phyloP scores from a whole-genome alignment of 1,284 basidiomycete species.

The Malassezia equina region DNA sequence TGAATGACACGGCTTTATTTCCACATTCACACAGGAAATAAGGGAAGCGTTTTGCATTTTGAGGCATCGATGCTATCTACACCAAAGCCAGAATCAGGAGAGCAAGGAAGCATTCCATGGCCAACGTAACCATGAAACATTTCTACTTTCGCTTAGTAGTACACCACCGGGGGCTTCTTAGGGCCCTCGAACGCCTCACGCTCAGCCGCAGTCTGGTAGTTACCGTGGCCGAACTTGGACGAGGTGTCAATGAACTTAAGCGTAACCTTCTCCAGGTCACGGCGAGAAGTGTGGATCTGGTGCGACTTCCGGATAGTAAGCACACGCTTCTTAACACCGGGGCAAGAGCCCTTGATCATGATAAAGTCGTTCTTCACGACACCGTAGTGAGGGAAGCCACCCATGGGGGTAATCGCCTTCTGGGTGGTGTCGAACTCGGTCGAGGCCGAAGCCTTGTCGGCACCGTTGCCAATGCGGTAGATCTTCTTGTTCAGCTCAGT shows the following conservation, averaged over 20 bases:
- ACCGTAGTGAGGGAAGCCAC: conserved; percentile 98
- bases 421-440: conserved; percentile 56
- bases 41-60: conserved; percentile 13
- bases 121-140: conserved; percentile 58
- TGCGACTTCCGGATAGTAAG: conserved; percentile 56
- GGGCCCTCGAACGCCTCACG: conserved; percentile 87
- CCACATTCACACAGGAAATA: too few relatives aligned
- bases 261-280: conserved; percentile 76
- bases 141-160: conserved; percentile 49
- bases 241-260: conserved; percentile 99
- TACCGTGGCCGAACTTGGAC: conserved; percentile 77
- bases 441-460: conserved; percentile 72
- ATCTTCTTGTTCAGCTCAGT: conserved; percentile 84
- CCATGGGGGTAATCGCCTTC: conserved; percentile 94
- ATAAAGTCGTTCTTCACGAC: conserved; percentile 97
- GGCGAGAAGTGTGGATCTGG: conserved; percentile 45
- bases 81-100: conserved; percentile 9
- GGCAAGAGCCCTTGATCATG: conserved; percentile 66
- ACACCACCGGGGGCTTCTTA: conserved; percentile 49
- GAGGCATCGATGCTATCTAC: conserved; percentile 6
- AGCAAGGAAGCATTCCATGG: conserved; percentile 12
- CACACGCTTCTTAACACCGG: conserved; percentile 95
- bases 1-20: too few relatives aligned
- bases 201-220: conserved; percentile 92
- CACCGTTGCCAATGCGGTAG: conserved; percentile 81